A percentile compares a stretch with the other conserved stretches of the same genome.
Conservation (phyloP, 2,329 filamentous ascomycete genomes). For the Aspergillus puulaauensis region DNA sequence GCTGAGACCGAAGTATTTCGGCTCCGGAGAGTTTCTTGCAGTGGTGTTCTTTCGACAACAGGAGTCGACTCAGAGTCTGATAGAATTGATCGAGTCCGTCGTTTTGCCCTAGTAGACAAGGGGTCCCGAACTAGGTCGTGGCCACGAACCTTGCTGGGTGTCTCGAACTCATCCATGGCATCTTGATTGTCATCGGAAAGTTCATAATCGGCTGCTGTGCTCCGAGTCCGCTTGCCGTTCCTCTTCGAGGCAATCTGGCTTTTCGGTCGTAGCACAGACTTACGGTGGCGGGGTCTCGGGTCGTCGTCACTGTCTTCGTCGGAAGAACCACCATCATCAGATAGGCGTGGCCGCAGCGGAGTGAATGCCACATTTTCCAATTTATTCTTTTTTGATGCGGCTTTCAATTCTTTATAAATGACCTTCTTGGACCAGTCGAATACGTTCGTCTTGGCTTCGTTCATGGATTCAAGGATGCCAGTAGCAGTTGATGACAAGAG, state of each 20-base stretch:
- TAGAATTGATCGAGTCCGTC: conserved; percentile 30
- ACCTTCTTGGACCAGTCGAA: conserved; percentile 44
- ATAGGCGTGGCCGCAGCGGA: conserved; percentile 31
- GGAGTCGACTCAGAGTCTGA: conserved; percentile 25
- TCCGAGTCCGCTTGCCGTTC: conserved; percentile 43
- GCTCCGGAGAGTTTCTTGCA: conserved; percentile 29
- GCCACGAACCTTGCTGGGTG: conserved; percentile 34
- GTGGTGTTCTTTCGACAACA: conserved; percentile 25
- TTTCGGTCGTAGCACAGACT: conserved; percentile 47
- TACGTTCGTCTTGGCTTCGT: conserved; percentile 34
- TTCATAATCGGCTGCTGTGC: conserved; percentile 23
- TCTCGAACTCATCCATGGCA: conserved; percentile 29
- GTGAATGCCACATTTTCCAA: conserved; percentile 31
- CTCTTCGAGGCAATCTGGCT: conserved; percentile 39
- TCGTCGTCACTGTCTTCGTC: conserved; percentile 31
- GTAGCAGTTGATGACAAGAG: conserved; percentile 35
- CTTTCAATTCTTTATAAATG: conserved; percentile 42
- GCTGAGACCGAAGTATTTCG: conserved; percentile 20
- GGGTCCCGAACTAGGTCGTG: conserved; percentile 35
- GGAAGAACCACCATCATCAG: conserved; percentile 30
- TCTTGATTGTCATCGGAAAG: conserved; percentile 33
- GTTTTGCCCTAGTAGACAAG: conserved; percentile 30
- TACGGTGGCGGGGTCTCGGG: conserved; percentile 34
- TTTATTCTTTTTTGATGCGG: conserved; percentile 27
- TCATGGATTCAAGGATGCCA: conserved; percentile 35